Conservation (phyloP, 108 stramenopile species). For the Aurantiochytrium sp. region DNA sequence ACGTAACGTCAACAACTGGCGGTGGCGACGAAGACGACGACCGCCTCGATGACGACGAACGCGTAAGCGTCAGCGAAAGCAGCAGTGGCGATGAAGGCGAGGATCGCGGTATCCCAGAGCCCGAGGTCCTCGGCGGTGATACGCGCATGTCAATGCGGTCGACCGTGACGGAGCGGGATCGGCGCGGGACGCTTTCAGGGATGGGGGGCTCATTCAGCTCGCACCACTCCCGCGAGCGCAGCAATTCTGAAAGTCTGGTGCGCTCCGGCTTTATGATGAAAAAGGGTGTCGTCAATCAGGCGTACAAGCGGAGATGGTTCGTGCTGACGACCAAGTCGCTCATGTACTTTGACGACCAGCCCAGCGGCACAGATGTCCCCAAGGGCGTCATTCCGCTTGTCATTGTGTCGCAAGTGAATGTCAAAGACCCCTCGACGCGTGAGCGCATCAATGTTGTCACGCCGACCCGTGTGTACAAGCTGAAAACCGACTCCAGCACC, state of each 20-base stretch:
- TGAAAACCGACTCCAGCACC: not conserved
- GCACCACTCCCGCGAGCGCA: not conserved
- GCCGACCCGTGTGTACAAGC: not conserved
- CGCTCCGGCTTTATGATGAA: not conserved
- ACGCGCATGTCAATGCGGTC: not conserved
- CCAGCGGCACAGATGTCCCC: not conserved
- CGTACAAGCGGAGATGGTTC: not conserved
- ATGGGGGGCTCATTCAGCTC: not conserved
- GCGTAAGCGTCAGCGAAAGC: not conserved
- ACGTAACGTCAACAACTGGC: no score
- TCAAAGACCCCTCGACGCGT: not conserved
- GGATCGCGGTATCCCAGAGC: not conserved
- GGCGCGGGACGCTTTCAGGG: not conserved
- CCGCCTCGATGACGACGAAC: not conserved
- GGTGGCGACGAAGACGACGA: not conserved
- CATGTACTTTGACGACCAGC: slow-evolving; percentile 17
- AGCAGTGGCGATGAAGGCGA: not conserved
- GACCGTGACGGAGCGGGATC: not conserved
- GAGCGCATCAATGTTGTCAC: not conserved
- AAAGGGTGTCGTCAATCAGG: slow-evolving; percentile 7
- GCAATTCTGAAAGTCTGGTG: not conserved
- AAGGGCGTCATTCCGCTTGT: not conserved
- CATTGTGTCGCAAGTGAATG: not conserved
- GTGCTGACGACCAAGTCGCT: not conserved
- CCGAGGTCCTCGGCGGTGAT: not conserved